A percentile compares a stretch with the other conserved stretches of the same genome.
Conservation (phyloP, 2,329 filamentous ascomycete species). For the Fusarium tjaetaba region DNA sequence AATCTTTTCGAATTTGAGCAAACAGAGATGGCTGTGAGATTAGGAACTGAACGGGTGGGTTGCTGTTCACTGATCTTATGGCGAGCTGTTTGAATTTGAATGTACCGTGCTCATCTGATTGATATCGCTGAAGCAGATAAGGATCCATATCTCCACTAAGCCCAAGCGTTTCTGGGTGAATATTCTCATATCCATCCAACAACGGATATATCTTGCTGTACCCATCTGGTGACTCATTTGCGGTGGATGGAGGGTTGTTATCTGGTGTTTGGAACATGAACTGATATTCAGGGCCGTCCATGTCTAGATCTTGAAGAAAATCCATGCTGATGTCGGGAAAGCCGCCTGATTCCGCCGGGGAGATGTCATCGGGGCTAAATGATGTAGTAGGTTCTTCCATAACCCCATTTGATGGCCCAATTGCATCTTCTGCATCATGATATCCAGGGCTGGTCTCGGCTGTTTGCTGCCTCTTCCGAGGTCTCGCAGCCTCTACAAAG, state of each 20-base stretch:
- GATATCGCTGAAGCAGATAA: not conserved
- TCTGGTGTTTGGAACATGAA: conserved; percentile 4
- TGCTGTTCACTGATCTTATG: not conserved
- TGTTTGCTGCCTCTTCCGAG: not conserved
- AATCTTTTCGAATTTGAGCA: not conserved
- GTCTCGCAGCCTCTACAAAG: not conserved
- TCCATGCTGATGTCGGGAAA: not conserved
- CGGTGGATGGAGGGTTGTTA: rapidly evolving
- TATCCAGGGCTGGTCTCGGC: not conserved
- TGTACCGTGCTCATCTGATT: not conserved
- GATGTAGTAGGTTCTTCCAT: rapidly evolving
- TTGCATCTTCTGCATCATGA: rapidly evolving
- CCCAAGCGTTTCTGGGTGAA: not conserved
- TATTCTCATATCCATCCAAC: not conserved
- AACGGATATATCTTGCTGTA: not conserved
- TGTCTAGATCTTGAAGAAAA: not conserved
- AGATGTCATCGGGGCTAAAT: rapidly evolving
- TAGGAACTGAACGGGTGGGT: not conserved
- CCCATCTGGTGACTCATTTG: rapidly evolving
- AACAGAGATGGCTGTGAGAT: not conserved
- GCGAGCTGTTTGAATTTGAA: conserved; percentile 4
- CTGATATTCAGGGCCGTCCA: not conserved
- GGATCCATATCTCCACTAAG: conserved; percentile 4
- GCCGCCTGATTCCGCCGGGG: too few species aligned
- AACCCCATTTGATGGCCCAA: rapidly evolving